A percentile compares a stretch with the other conserved stretches of the same genome.
Evolutionary conservation across 1,284 basidiomycete genomes (phyloP).

Genomic region (Microbotryum violaceum): DNA sequence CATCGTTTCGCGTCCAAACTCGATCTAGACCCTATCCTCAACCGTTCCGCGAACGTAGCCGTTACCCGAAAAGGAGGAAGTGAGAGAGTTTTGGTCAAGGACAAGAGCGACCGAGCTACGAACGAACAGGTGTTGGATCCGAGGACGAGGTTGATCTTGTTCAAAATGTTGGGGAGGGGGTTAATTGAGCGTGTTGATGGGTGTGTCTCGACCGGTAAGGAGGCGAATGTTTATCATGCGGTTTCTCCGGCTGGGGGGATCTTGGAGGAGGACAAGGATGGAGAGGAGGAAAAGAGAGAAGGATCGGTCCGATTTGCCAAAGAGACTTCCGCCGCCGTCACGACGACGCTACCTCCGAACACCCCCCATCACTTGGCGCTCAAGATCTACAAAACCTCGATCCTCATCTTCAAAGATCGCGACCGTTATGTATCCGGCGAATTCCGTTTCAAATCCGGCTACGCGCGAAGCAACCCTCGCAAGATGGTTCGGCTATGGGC

Average conservation of each 20-base stretch:
- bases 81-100: constrained; percentile 70
- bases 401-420: constrained; percentile 92
- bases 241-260: constrained; percentile 6
- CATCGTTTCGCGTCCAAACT: constrained; percentile 50
- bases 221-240: constrained; percentile 50
- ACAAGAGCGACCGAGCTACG: constrained; percentile 88
- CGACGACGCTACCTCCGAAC: constrained; percentile 47
- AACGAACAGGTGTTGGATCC: constrained; percentile 90
- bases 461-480: constrained; percentile 83
- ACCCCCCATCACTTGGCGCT: constrained; percentile 63
- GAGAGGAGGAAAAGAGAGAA: constrained; percentile 63
- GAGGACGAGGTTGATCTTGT: constrained; percentile 77
- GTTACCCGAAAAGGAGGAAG: constrained; percentile 82
- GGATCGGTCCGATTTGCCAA: constrained; percentile 1
- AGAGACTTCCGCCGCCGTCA: constrained; percentile 6
- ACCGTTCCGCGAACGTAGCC: constrained; percentile 41
- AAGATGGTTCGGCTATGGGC: constrained; percentile 99
- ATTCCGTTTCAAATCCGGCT: constrained; percentile 86
- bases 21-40: constrained; percentile 59
- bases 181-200: constrained; percentile 81
- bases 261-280: constrained; percentile 43
- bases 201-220: constrained; percentile 91
- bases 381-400: constrained; percentile 98
- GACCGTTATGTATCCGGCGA: constrained; percentile 84
- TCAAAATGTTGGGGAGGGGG: constrained; percentile 85